Percentiles rank a stretch among this genome's conserved stretches.
phyloP scores from a whole-genome alignment of 2,329 filamentous ascomycete species.

The Fusarium solani-melongenae region DNA sequence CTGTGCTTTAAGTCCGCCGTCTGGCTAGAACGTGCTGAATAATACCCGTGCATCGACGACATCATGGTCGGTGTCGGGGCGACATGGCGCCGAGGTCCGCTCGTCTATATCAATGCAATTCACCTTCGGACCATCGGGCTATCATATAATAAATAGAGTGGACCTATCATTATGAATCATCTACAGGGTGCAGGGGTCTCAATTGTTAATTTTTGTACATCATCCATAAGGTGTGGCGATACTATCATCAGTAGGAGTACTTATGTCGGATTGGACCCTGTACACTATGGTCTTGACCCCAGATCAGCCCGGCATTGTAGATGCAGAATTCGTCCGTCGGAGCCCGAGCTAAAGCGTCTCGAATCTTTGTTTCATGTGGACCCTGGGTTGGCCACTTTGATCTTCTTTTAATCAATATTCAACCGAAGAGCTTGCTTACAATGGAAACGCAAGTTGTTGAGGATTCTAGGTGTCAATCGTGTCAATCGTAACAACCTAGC shows the following conservation, averaged over 20 bases:
- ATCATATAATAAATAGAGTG: neutral
- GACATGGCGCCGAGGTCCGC: conserved; percentile 21
- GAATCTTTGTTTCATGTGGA: neutral
- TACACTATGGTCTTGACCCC: neutral
- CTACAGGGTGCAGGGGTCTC: no score
- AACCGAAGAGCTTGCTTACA: neutral
- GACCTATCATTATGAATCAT: neutral
- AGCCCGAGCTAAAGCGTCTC: neutral
- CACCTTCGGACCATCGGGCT: conserved; percentile 9
- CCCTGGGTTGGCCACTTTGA: neutral
- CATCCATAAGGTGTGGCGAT: no score
- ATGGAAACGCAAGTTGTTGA: neutral
- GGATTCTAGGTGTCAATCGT: neutral
- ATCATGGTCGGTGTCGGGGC: neutral
- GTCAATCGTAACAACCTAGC: no score
- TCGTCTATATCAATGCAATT: neutral
- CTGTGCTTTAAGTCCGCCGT: neutral
- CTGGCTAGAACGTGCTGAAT: conserved; percentile 26
- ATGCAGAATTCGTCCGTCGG: neutral
- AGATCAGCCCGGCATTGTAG: neutral
- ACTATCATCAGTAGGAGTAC: no score
- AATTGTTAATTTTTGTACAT: no score
- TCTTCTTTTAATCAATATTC: neutral
- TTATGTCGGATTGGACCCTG: no score
- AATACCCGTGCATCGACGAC: conserved; percentile 14